These are phyloP conservation scores for Anastatica hierochuntica DNA, from an alignment of 345 rosid species.

Conservation along the genomic window DNA sequence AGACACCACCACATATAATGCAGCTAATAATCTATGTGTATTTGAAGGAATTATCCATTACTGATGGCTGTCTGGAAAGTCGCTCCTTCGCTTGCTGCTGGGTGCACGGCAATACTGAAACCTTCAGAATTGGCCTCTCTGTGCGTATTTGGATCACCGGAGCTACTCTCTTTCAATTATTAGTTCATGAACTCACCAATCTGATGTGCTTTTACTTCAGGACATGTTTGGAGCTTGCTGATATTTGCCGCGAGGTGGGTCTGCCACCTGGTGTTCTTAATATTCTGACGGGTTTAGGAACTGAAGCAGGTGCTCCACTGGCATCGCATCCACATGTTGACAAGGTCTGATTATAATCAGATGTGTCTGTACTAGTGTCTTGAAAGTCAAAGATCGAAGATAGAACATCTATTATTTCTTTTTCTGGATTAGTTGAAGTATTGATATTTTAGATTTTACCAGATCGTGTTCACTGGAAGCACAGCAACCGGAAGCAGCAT, in stretches of 20 bases:
- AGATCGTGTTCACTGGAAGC: slow-evolving; percentile 98
- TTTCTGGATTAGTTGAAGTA: slow-evolving; percentile 4
- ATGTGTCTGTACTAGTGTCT: neutral
- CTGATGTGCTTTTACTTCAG: slow-evolving; percentile 32
- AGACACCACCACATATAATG: neutral
- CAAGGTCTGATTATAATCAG: slow-evolving; percentile 45
- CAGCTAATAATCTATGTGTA: slow-evolving; percentile 7
- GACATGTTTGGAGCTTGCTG: slow-evolving; percentile 97
- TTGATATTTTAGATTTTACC: slow-evolving; percentile 15
- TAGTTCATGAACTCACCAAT: neutral
- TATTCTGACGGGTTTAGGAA: slow-evolving; percentile 85
- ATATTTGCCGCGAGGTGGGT: slow-evolving; percentile 75
- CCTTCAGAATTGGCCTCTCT: slow-evolving; percentile 82
- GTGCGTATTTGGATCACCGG: slow-evolving; percentile 35
- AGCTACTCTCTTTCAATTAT: neutral
- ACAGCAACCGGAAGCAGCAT: slow-evolving; percentile 73
- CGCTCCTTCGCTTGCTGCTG: slow-evolving; percentile 99
- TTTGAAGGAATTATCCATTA: slow-evolving; percentile 87
- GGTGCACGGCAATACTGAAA: slow-evolving; percentile 83
- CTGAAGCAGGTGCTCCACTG: slow-evolving; percentile 96
- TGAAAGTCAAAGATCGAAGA: slow-evolving; percentile 7
- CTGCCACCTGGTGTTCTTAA: slow-evolving; percentile 97
- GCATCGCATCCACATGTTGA: slow-evolving; percentile 86
- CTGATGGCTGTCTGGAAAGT: slow-evolving; percentile 96
- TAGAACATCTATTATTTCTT: neutral